Evolutionary conservation across 768 basidiomycete genomes (phyloP).

Genomic region (Boletus huronensis): DNA sequence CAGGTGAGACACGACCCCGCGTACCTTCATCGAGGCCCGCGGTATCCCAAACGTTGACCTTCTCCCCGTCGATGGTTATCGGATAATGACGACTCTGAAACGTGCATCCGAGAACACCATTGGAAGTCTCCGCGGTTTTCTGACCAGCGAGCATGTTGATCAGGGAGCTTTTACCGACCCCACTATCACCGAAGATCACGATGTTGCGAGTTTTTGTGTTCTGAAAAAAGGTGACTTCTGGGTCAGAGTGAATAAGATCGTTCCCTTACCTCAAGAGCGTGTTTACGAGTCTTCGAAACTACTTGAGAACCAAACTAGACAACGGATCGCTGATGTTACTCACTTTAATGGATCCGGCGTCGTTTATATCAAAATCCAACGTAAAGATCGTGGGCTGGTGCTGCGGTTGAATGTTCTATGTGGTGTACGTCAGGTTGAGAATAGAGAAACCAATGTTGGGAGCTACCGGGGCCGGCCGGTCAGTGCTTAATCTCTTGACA

Average conservation of each 20-base stretch:
- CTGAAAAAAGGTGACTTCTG: neutral
- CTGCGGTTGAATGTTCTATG: constrained; percentile 3
- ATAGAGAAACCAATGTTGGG: neutral
- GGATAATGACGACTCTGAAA: constrained; percentile 28
- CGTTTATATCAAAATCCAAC: constrained; percentile 2
- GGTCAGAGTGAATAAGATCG: neutral
- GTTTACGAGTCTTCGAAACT: neutral
- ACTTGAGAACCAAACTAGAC: neutral
- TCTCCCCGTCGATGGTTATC: constrained; percentile 14
- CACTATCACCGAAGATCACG: constrained; percentile 43
- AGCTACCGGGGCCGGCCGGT: constrained; percentile 5
- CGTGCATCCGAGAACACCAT: constrained; percentile 35
- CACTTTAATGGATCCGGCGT: neutral
- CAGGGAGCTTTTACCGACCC: constrained; percentile 42
- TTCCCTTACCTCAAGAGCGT: constrained; percentile 9
- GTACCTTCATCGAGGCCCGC: constrained; percentile 31
- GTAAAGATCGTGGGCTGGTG: constrained; percentile 9
- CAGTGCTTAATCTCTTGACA: neutral
- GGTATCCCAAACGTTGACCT: constrained; percentile 32
- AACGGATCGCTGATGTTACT: neutral
- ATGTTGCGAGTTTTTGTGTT: constrained; percentile 27
- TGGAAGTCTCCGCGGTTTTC: constrained; percentile 31
- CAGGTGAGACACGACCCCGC: constrained; percentile 21
- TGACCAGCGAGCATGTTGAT: constrained; percentile 39
- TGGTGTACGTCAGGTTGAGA: neutral